Percentiles rank a stretch among this genome's conserved stretches.
phyloP scores from a whole-genome alignment of 2,329 filamentous ascomycete species.

The Grosmannia huntii region DNA sequence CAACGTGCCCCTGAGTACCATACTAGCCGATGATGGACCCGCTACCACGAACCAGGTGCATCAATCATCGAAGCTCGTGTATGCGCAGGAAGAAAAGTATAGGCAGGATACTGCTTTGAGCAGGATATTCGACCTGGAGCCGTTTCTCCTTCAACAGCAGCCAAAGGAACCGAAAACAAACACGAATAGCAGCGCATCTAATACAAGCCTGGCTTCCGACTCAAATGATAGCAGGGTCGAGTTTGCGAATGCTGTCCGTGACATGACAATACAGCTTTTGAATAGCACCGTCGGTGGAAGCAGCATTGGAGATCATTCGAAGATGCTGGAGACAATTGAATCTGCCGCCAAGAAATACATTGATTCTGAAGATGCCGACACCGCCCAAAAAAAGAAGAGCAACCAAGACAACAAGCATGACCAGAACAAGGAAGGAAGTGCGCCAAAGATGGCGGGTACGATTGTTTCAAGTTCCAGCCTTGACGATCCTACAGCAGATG shows the following conservation, averaged over 20 bases:
- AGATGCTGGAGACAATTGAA: constrained; percentile 36
- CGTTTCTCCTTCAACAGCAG: constrained; percentile 18
- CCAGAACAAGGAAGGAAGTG: neutral
- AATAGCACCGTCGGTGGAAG: constrained; percentile 6
- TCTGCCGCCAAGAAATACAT: constrained; percentile 39
- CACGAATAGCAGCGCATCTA: constrained; percentile 11
- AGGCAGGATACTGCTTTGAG: constrained; percentile 40
- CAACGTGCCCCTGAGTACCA: constrained; percentile 11
- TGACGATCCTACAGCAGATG: neutral
- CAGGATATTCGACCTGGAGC: constrained; percentile 38
- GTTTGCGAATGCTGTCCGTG: constrained; percentile 24
- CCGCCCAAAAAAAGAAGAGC: neutral
- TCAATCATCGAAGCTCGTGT: constrained; percentile 31
- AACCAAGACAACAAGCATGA: neutral
- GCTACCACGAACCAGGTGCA: constrained; percentile 20
- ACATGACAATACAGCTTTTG: constrained; percentile 29
- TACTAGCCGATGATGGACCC: constrained; percentile 15
- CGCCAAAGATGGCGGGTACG: neutral
- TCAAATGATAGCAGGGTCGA: constrained; percentile 4
- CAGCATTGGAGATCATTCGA: constrained; percentile 25
- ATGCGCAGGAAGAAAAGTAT: constrained; percentile 40
- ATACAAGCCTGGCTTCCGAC: neutral
- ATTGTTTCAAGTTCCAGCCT: neutral
- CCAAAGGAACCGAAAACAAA: constrained; percentile 6
- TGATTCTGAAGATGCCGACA: constrained; percentile 12